These are phyloP conservation scores for Gracilaria gracilis DNA, from an alignment of 23 red algal genomes.

Conservation along the genomic window DNA sequence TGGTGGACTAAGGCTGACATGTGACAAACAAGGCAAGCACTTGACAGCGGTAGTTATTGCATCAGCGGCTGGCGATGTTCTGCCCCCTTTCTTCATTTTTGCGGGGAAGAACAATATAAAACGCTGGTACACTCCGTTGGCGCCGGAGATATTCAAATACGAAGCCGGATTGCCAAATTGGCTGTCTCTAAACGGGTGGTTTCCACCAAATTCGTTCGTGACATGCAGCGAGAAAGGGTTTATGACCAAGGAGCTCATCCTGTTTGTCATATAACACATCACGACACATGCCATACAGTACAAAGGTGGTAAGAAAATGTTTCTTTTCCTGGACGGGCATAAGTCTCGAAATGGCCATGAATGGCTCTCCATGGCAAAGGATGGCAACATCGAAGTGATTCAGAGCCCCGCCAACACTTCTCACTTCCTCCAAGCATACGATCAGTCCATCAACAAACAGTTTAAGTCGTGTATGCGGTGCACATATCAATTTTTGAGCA, in stretches of 20 bases:
- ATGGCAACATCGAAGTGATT: background rate
- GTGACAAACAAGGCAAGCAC: background rate
- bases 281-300: too few relatives aligned
- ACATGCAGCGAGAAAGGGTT: background rate
- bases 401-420: background rate
- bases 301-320: background rate
- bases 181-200: background rate
- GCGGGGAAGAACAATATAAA: background rate
- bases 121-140: background rate
- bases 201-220: background rate
- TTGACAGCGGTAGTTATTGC: background rate
- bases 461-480: background rate
- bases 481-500: background rate
- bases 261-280: background rate
- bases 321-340: background rate
- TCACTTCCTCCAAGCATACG: background rate
- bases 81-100: slow-evolving; percentile 27
- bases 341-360: background rate
- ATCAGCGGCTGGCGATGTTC: background rate
- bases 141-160: background rate
- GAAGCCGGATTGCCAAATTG: background rate
- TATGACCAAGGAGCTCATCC: background rate
- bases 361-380: background rate
- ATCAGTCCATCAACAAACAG: too few relatives aligned
- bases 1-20: background rate